Conservation (phyloP, 495 filamentous ascomycete genomes). For the Parathielavia hyrcaniae region DNA sequence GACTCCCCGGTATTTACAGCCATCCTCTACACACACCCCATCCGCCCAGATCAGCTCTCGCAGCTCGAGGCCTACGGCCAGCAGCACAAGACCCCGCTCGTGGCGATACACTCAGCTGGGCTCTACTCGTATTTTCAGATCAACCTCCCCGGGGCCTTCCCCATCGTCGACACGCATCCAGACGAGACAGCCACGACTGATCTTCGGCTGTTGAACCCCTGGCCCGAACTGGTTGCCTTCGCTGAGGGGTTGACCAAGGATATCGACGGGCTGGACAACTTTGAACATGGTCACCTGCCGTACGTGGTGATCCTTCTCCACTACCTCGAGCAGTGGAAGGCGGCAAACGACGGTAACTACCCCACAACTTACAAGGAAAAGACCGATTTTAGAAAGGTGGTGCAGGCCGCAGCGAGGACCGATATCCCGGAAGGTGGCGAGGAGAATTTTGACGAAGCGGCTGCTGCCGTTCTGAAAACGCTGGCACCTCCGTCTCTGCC, state of each 20-base stretch:
- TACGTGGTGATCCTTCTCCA: constrained; percentile 79
- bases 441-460: constrained; percentile 96
- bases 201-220: constrained; percentile 77
- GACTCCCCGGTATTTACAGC: constrained; percentile 57
- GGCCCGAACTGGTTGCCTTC: constrained; percentile 71
- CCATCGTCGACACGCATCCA: constrained; percentile 96
- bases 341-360: constrained; percentile 57
- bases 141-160: constrained; percentile 67
- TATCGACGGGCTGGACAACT: constrained; percentile 64
- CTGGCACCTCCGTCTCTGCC: constrained; percentile 56
- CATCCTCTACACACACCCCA: constrained; percentile 68
- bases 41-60: constrained; percentile 52
- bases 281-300: constrained; percentile 89
- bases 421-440: constrained; percentile 81
- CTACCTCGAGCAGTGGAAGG: constrained; percentile 81
- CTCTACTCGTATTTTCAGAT: constrained; percentile 83
- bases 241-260: constrained; percentile 55
- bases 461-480: constrained; percentile 77
- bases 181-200: constrained; percentile 81
- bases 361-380: constrained; percentile 83
- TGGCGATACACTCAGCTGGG: constrained; percentile 79
- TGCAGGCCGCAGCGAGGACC: constrained; percentile 59
- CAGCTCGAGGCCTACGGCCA: constrained; percentile 53
- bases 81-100: constrained; percentile 61
- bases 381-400: constrained; percentile 65